phyloP scores from a whole-genome alignment of 1,284 basidiomycete species.

The Fomes fomentarius region DNA sequence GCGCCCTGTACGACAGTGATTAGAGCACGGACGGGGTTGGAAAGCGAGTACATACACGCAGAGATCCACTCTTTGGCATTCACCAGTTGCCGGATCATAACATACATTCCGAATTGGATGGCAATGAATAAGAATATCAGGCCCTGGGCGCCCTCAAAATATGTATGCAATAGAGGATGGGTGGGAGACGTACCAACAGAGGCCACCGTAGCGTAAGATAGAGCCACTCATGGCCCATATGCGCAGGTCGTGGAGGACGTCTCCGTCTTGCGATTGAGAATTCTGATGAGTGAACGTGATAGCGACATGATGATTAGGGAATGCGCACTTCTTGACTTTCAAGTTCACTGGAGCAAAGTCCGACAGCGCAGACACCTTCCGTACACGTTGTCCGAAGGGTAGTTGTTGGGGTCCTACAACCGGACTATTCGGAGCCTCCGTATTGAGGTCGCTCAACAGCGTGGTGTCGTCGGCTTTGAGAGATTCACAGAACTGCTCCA shows the following conservation, averaged over 20 bases:
- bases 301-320: background rate
- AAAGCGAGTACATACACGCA: conserved; percentile 64
- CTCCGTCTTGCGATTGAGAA: conserved; percentile 54
- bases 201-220: conserved; percentile 90
- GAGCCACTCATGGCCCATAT: conserved; percentile 70
- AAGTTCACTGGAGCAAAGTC: conserved; percentile 94
- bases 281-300: background rate
- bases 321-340: conserved; percentile 66
- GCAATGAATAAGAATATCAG: conserved; percentile 88
- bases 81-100: conserved; percentile 88
- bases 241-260: conserved; percentile 47
- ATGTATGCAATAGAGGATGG: background rate
- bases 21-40: conserved; percentile 1
- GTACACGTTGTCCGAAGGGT: conserved; percentile 42
- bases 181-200: conserved; percentile 66
- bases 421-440: conserved; percentile 44
- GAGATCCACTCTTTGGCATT: conserved; percentile 92
- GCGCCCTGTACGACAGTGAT: conserved; percentile 55
- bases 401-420: conserved; percentile 38
- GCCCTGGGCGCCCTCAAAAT: conserved; percentile 42
- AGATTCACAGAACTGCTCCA: conserved; percentile 71
- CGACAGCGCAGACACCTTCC: conserved; percentile 86
- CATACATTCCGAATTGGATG: conserved; percentile 85
- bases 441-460: conserved; percentile 32
- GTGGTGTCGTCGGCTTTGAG: conserved; percentile 61